Evolutionary conservation across 202 grass and related monocot genomes (phyloP).

Genomic region (Hordeum pubiflorum): DNA sequence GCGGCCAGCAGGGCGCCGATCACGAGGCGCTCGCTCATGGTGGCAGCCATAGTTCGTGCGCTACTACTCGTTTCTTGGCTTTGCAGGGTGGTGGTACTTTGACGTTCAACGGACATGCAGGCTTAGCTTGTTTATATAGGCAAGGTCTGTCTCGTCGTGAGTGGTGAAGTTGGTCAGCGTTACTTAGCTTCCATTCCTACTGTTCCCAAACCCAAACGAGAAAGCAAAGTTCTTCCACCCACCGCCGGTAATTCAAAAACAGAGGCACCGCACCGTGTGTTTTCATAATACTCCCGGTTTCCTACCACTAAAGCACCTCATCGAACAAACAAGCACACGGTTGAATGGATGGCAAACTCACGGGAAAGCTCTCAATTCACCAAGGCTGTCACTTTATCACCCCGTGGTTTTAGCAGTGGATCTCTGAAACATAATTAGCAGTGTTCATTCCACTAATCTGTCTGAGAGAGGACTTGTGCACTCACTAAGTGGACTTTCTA

Average conservation of each 20-base stretch:
- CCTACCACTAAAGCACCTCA: neutral
- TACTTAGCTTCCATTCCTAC: neutral
- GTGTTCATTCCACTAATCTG: neutral
- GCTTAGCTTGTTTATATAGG: constrained; percentile 9
- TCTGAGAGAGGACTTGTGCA: neutral
- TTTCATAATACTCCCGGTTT: neutral
- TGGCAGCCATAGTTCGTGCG: neutral
- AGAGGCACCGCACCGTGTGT: too few relatives aligned
- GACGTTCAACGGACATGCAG: neutral
- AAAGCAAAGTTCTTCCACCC: neutral
- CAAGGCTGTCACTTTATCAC: neutral
- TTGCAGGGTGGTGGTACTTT: neutral
- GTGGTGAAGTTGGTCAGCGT: neutral
- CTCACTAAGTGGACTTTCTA: neutral
- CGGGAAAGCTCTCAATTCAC: neutral
- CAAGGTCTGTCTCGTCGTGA: neutral
- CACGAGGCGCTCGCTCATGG: neutral
- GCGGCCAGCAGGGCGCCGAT: neutral
- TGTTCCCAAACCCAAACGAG: neutral
- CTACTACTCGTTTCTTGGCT: neutral
- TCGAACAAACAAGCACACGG: neutral
- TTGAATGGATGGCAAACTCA: neutral
- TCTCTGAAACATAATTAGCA: neutral
- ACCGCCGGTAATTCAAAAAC: neutral
- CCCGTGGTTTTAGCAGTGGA: too few relatives aligned